Percentiles rank a stretch among this genome's conserved stretches.
Evolutionary conservation across 306 rosid genomes (phyloP).

Genomic region (Benincasa hispida): DNA sequence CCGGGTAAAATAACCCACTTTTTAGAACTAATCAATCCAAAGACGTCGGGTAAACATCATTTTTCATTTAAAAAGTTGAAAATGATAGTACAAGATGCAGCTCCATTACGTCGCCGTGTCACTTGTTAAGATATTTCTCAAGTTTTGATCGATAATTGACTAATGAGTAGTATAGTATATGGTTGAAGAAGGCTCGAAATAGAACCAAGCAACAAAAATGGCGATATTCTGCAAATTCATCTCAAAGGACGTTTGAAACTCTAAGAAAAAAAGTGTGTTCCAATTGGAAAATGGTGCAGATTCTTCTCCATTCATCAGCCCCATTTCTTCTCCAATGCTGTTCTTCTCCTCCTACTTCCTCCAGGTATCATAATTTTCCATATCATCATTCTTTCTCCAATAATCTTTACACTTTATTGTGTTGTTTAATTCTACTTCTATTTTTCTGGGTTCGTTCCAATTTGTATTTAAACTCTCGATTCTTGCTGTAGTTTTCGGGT

Average conservation of each 20-base stretch:
- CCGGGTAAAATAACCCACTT: too few species aligned
- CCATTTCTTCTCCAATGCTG: slow-evolving; percentile 30
- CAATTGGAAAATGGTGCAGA: slow-evolving; percentile 32
- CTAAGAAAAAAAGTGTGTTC: not conserved
- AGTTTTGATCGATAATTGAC: not conserved
- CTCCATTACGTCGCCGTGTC: not conserved
- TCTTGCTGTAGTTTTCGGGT: not conserved
- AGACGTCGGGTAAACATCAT: too few species aligned
- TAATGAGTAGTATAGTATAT: not conserved
- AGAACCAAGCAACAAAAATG: not conserved
- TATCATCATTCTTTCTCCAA: not conserved
- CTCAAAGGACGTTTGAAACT: not conserved
- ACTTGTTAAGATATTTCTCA: not conserved
- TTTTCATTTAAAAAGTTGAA: not conserved
- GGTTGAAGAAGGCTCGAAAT: not conserved
- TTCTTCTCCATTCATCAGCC: slow-evolving; percentile 34
- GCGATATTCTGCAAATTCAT: not conserved
- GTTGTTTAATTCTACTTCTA: not conserved
- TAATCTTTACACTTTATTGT: not conserved
- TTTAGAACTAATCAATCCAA: too few species aligned
- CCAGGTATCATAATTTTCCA: slow-evolving; percentile 23
- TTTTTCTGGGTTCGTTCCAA: not conserved
- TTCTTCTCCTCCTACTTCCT: slow-evolving; percentile 23
- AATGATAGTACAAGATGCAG: not conserved
- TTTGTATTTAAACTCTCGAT: not conserved